Percentiles rank a stretch among this genome's conserved stretches.
phyloP scores from a whole-genome alignment of 257 asterid species.

The Scutellaria minor region DNA sequence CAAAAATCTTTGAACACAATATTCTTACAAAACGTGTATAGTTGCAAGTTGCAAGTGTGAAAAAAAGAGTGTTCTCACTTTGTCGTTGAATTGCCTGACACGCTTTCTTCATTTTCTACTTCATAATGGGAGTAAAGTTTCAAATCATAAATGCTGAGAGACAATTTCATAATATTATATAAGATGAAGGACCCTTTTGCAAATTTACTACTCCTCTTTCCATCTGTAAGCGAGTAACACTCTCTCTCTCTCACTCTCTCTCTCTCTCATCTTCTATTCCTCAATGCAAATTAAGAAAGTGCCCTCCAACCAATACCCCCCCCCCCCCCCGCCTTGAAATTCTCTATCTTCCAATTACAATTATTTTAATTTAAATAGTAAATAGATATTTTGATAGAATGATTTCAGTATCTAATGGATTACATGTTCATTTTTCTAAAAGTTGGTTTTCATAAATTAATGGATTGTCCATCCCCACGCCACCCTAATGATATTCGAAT shows the following conservation, averaged over 20 bases:
- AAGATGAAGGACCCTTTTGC: conserved; percentile 32
- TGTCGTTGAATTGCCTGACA: conserved; percentile 1
- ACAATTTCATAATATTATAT: neutral
- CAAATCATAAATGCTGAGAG: conserved; percentile 36
- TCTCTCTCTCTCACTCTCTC: neutral
- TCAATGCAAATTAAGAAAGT: conserved; percentile 43
- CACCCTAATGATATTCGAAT: neutral
- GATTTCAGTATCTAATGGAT: no score
- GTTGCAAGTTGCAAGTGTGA: conserved; percentile 10
- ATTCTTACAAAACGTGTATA: neutral
- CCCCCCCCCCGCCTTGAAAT: conserved; percentile 10
- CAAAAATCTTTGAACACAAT: neutral
- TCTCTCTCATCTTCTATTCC: neutral
- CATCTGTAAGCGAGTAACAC: conserved; percentile 44
- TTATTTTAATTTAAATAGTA: no score
- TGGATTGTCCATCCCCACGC: conserved; percentile 11
- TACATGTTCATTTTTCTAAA: no score
- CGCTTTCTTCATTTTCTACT: conserved; percentile 32
- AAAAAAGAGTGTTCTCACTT: conserved; percentile 29
- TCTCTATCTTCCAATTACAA: conserved; percentile 27
- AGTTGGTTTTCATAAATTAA: neutral
- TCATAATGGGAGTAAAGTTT: conserved; percentile 46
- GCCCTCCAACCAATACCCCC: conserved; percentile 52
- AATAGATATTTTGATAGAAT: no score
- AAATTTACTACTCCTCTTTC: conserved; percentile 37